Percentiles rank a stretch among this genome's conserved stretches.
phyloP scores from a whole-genome alignment of 805 yeast species.

The Jamesozyma piceae region DNA sequence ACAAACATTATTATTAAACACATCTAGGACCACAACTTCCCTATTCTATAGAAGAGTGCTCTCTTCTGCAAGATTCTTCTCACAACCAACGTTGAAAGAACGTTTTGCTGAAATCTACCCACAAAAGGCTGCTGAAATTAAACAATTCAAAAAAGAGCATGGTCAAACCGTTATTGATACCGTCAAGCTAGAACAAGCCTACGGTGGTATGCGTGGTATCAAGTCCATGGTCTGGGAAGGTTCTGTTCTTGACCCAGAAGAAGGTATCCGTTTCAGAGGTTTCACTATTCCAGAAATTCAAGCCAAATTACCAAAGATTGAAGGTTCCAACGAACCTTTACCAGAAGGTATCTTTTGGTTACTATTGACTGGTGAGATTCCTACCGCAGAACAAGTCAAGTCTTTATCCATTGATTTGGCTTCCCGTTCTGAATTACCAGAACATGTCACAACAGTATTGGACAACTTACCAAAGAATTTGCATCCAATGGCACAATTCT shows the following conservation, averaged over 20 bases:
- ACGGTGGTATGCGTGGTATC: conserved; percentile 89
- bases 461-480: conserved; percentile 66
- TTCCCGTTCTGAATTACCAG: conserved; percentile 68
- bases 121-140: conserved; percentile 72
- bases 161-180: conserved; percentile 71
- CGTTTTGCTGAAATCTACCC: conserved; percentile 90
- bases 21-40: neutral
- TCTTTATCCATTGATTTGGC: conserved; percentile 70
- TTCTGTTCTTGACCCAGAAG: conserved; percentile 73
- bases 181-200: conserved; percentile 68
- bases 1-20: conserved; percentile 1
- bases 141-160: conserved; percentile 74
- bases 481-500: conserved; percentile 87
- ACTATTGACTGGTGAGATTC: conserved; percentile 73
- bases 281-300: conserved; percentile 73
- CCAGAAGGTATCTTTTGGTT: conserved; percentile 84
- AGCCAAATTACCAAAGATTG: conserved; percentile 64
- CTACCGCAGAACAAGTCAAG: conserved; percentile 60
- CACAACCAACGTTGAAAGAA: conserved; percentile 70
- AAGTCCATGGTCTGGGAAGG: conserved; percentile 85
- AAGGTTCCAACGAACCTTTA: conserved; percentile 52
- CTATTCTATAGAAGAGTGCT: conserved; percentile 1
- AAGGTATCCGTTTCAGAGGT: conserved; percentile 83
- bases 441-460: conserved; percentile 62
- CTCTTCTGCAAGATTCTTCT: conserved; percentile 3